These are phyloP conservation scores for Ganoderma leucocontextum DNA, from an alignment of 1,284 basidiomycete species.

Conservation along the genomic window DNA sequence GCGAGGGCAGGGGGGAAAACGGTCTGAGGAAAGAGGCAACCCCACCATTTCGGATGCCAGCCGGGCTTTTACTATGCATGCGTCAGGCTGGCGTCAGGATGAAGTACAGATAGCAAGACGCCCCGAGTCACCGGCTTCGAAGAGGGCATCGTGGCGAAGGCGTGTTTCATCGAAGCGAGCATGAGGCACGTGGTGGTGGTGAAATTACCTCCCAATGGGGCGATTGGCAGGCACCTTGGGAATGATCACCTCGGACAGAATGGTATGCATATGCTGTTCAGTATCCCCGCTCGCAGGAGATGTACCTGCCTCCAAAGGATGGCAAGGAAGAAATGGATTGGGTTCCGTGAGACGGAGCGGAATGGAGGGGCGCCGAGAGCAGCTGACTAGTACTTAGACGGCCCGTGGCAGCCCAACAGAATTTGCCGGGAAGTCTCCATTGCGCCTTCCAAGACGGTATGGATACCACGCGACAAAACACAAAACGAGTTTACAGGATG, in stretches of 20 bases:
- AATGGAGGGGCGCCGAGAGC: slow-evolving; percentile 12
- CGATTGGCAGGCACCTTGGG: slow-evolving; percentile 22
- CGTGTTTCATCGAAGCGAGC: slow-evolving; percentile 39
- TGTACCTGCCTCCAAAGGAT: slow-evolving; percentile 22
- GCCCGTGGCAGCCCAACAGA: not conserved
- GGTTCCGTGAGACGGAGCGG: slow-evolving; percentile 15
- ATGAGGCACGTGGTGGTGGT: slow-evolving; percentile 35
- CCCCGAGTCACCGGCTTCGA: slow-evolving; percentile 29
- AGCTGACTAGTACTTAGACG: not conserved
- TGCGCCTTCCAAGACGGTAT: not conserved
- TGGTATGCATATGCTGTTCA: slow-evolving; percentile 13
- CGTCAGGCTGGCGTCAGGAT: slow-evolving; percentile 35
- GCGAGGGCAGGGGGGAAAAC: slow-evolving; percentile 34
- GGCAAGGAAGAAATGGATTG: not conserved
- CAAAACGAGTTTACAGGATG: not conserved
- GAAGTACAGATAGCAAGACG: slow-evolving; percentile 29
- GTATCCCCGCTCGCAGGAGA: slow-evolving; percentile 11
- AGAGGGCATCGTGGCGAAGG: slow-evolving; percentile 34
- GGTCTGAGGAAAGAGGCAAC: slow-evolving; percentile 35
- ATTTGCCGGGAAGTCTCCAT: not conserved
- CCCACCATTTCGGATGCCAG: slow-evolving; percentile 26
- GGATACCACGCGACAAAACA: slow-evolving; percentile 10
- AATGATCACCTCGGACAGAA: slow-evolving; percentile 11
- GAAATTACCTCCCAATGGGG: slow-evolving; percentile 28
- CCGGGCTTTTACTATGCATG: slow-evolving; percentile 32